Conservation (phyloP, 148 eudicot species). For the Rhododendron molle region DNA sequence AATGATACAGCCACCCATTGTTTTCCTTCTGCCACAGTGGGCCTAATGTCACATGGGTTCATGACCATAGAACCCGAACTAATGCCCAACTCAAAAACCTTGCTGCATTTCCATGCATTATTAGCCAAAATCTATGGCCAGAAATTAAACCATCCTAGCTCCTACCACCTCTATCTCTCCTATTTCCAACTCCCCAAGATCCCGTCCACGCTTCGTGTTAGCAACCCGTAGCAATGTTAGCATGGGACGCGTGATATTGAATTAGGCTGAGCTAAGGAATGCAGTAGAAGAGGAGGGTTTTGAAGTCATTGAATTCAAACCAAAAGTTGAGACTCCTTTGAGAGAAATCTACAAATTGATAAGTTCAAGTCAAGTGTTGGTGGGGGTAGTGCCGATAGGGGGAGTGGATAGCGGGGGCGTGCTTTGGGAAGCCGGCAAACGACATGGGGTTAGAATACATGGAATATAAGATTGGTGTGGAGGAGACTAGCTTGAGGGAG, state of each 20-base stretch:
- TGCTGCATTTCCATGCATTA: conserved; percentile 30
- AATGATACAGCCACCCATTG: conserved; percentile 50
- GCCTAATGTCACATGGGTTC: conserved; percentile 52
- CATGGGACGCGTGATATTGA: conserved; percentile 40
- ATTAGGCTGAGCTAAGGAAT: conserved; percentile 24
- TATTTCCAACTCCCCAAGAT: neutral
- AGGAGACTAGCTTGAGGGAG: conserved; percentile 43
- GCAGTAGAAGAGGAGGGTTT: conserved; percentile 37
- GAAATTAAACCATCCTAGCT: neutral
- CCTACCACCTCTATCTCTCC: neutral
- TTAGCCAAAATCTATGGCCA: conserved; percentile 30
- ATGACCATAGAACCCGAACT: conserved; percentile 42
- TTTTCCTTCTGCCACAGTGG: conserved; percentile 42
- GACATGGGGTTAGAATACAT: conserved; percentile 44
- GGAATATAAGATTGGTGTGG: conserved; percentile 42
- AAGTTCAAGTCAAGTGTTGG: conserved; percentile 42
- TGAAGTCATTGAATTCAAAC: conserved; percentile 38
- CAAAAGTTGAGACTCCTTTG: conserved; percentile 30
- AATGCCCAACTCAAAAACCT: conserved; percentile 18
- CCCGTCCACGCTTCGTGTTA: conserved; percentile 38
- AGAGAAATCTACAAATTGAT: conserved; percentile 33
- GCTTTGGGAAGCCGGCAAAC: conserved; percentile 34
- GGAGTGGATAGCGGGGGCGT: conserved; percentile 35
- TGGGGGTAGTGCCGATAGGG: conserved; percentile 59
- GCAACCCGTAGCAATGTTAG: conserved; percentile 23